These are phyloP conservation scores for Blepharisma japonicum DNA, from an alignment of 73 alveolate species.

Conservation along the genomic window DNA sequence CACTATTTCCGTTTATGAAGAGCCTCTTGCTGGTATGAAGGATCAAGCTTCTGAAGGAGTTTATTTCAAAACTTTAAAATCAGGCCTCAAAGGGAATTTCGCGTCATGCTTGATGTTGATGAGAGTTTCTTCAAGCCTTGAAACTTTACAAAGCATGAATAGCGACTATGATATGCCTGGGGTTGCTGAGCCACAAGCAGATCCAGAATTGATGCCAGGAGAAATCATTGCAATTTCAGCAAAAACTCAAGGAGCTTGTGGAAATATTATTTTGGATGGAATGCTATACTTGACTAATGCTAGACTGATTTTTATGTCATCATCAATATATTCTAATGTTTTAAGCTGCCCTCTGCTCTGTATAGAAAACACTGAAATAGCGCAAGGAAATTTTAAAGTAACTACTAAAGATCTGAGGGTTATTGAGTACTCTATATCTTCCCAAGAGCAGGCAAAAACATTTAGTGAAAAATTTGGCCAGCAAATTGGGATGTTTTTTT, in stretches of 20 bases:
- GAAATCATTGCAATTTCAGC: not conserved
- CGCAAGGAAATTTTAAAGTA: not conserved
- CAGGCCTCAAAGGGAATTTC: not conserved
- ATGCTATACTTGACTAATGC: not conserved
- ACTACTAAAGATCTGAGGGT: not conserved
- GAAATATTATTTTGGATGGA: not conserved
- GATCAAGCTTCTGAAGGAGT: not conserved
- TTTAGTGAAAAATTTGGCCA: not conserved
- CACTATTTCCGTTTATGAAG: not conserved
- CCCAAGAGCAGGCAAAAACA: not conserved
- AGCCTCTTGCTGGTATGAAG: not conserved
- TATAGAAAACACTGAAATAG: not conserved
- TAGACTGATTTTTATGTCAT: not conserved
- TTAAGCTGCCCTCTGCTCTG: not conserved
- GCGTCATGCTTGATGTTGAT: not conserved
- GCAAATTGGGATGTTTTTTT: constrained; percentile 19
- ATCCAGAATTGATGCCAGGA: constrained; percentile 4
- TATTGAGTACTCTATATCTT: not conserved
- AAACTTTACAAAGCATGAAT: not conserved
- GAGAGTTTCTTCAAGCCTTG: not conserved
- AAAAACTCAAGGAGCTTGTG: constrained; percentile 15
- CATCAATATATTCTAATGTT: not conserved
- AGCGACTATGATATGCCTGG: not conserved
- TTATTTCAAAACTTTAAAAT: not conserved
- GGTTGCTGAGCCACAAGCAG: not conserved